Evolutionary conservation across 192 early-diverging fungal species (phyloP).

Genomic region (Umbelopsis ramanniana): DNA sequence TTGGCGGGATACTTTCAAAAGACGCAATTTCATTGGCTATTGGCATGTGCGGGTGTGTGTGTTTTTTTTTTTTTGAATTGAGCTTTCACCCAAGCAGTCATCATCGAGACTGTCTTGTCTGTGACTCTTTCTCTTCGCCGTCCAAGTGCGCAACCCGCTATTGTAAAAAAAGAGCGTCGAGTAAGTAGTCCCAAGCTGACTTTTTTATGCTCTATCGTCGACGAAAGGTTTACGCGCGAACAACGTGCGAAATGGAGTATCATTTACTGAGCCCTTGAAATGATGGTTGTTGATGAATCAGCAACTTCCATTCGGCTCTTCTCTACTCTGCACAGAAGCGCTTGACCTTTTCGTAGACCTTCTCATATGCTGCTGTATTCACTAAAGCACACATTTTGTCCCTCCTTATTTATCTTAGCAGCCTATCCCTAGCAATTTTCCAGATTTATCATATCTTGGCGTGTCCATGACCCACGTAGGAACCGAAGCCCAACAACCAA

Average conservation of each 20-base stretch:
- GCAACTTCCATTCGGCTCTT: neutral
- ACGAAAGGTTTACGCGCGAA: neutral
- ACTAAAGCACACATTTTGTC: too few relatives aligned
- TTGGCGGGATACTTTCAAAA: neutral
- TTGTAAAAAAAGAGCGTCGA: conserved; percentile 15
- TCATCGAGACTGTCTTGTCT: conserved; percentile 23
- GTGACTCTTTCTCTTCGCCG: conserved; percentile 23
- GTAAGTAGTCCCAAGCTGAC: conserved; percentile 23
- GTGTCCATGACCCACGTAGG: neutral
- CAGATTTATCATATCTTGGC: neutral
- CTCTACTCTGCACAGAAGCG: neutral
- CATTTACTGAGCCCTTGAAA: neutral
- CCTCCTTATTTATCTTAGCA: too few relatives aligned
- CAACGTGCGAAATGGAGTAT: neutral
- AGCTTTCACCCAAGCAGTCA: conserved; percentile 1
- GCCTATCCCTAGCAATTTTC: too few relatives aligned
- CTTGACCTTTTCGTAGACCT: too few relatives aligned
- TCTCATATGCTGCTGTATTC: too few relatives aligned
- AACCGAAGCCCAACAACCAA: neutral
- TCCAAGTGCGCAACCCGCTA: conserved; percentile 13
- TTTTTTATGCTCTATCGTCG: neutral
- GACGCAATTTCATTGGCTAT: conserved; percentile 8
- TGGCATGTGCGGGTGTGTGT: neutral
- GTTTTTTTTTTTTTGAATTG: neutral
- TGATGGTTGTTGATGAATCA: neutral